Percentiles rank a stretch among this genome's conserved stretches.
These are phyloP conservation scores for Sporothrix brasiliensis DNA, from an alignment of 2,329 filamentous ascomycete genomes.

Conservation along the genomic window DNA sequence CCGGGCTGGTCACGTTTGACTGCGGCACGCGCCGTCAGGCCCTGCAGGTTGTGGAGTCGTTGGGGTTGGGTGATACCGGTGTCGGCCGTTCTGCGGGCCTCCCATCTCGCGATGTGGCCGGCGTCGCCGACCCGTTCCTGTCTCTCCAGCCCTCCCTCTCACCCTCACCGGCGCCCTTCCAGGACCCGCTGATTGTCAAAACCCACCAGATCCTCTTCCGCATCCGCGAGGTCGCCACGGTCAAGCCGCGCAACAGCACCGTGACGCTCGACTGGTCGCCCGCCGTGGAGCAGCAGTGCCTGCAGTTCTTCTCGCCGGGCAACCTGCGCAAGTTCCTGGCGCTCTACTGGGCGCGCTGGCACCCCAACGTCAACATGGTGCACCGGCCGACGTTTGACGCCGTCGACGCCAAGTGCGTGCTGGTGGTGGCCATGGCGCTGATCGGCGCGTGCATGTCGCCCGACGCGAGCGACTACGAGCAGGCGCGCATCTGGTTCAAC, in stretches of 20 bases:
- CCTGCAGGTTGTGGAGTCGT: not conserved
- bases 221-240: conserved; percentile 22
- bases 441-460: conserved; percentile 26
- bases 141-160: not conserved
- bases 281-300: conserved; percentile 17
- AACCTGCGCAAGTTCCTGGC: conserved; percentile 26
- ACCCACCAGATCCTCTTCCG: conserved; percentile 25
- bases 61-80: not conserved
- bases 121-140: not conserved
- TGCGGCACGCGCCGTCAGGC: not conserved
- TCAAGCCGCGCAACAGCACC: conserved; percentile 27
- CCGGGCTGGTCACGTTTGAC: conserved; percentile 26
- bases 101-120: not conserved
- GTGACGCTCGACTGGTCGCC: conserved; percentile 29
- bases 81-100: not conserved
- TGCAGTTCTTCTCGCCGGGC: conserved; percentile 26
- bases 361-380: conserved; percentile 29
- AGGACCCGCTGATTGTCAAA: conserved; percentile 26
- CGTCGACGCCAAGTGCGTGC: not conserved
- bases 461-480: not conserved
- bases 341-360: conserved; percentile 28
- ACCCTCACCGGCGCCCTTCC: not conserved
- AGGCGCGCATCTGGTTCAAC: conserved; percentile 28
- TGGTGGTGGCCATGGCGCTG: conserved; percentile 25
- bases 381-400: conserved; percentile 24